Evolutionary conservation across 2,329 filamentous ascomycete genomes (phyloP).

Genomic region (Talaromyces pinophilus): DNA sequence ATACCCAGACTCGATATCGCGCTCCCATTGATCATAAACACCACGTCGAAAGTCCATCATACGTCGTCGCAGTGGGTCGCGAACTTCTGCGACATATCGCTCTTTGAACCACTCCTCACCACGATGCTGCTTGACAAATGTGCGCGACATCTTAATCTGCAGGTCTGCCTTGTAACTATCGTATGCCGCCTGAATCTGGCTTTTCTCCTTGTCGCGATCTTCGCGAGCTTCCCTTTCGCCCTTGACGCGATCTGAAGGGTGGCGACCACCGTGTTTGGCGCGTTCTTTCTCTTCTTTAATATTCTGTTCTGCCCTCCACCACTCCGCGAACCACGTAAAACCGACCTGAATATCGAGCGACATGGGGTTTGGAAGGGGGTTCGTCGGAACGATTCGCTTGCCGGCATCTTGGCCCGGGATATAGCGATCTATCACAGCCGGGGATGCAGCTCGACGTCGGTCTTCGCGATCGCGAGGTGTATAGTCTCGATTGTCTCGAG

Average conservation of each 20-base stretch:
- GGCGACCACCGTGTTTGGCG: slow-evolving; percentile 59
- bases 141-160: slow-evolving; percentile 74
- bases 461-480: slow-evolving; percentile 58
- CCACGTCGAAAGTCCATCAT: slow-evolving; percentile 77
- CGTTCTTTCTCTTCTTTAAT: slow-evolving; percentile 67
- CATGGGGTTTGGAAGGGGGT: slow-evolving; percentile 63
- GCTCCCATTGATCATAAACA: slow-evolving; percentile 83
- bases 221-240: slow-evolving; percentile 64
- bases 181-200: slow-evolving; percentile 65
- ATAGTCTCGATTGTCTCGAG: slow-evolving; percentile 40
- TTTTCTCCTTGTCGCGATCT: slow-evolving; percentile 63
- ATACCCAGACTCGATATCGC: slow-evolving; percentile 76
- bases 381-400: slow-evolving; percentile 55
- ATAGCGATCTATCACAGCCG: slow-evolving; percentile 64
- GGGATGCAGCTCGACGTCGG: slow-evolving; percentile 59
- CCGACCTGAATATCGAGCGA: slow-evolving; percentile 66
- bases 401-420: slow-evolving; percentile 62
- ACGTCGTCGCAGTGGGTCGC: slow-evolving; percentile 71
- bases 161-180: slow-evolving; percentile 67
- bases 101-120: slow-evolving; percentile 98
- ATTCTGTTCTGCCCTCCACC: slow-evolving; percentile 65
- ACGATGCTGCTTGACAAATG: slow-evolving; percentile 90
- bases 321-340: slow-evolving; percentile 68
- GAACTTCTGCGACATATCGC: slow-evolving; percentile 81
- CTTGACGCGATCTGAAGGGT: slow-evolving; percentile 57